Evolutionary conservation across 2,329 filamentous ascomycete genomes (phyloP).

Genomic region (Penicillium verrucosum): DNA sequence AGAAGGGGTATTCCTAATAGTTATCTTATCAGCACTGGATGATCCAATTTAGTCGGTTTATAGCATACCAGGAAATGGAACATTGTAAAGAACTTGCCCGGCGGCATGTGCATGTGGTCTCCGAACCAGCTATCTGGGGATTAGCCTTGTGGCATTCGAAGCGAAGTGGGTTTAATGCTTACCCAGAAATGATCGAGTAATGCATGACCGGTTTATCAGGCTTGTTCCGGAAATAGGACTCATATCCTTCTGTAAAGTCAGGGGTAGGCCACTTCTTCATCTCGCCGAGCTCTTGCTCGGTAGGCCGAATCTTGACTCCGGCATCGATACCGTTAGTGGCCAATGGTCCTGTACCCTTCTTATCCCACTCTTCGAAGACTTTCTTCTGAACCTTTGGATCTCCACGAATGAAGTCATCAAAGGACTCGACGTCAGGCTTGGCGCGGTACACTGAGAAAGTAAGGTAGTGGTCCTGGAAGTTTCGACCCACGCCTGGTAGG

Average conservation of each 20-base stretch:
- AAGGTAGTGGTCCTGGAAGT: slow-evolving; percentile 75
- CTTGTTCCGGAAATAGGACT: slow-evolving; percentile 80
- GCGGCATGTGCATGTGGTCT: slow-evolving; percentile 60
- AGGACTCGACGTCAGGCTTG: slow-evolving; percentile 72
- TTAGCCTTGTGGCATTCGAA: slow-evolving; percentile 6
- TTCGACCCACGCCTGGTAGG: slow-evolving; percentile 69
- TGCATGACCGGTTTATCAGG: slow-evolving; percentile 86
- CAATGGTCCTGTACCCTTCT: slow-evolving; percentile 73
- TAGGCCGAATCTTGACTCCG: slow-evolving; percentile 74
- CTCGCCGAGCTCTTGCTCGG: slow-evolving; percentile 62
- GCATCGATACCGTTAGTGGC: slow-evolving; percentile 78
- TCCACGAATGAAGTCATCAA: slow-evolving; percentile 75
- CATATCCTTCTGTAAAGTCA: slow-evolving; percentile 68
- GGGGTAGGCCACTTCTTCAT: slow-evolving; percentile 72
- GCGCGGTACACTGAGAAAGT: slow-evolving; percentile 69
- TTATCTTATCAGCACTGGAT: background rate
- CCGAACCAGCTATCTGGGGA: slow-evolving; percentile 36
- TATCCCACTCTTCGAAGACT: slow-evolving; percentile 73
- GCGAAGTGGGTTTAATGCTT: slow-evolving; percentile 9
- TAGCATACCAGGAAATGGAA: slow-evolving; percentile 64
- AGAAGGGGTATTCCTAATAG: slow-evolving; percentile 65
- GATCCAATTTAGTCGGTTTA: too few species aligned
- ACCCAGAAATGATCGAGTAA: slow-evolving; percentile 70
- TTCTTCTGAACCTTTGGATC: slow-evolving; percentile 69
- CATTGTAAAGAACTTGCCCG: slow-evolving; percentile 79